A percentile compares a stretch with the other conserved stretches of the same genome.
Evolutionary conservation across 2,329 filamentous ascomycete species (phyloP).

Genomic region (Alternaria ventricosa): DNA sequence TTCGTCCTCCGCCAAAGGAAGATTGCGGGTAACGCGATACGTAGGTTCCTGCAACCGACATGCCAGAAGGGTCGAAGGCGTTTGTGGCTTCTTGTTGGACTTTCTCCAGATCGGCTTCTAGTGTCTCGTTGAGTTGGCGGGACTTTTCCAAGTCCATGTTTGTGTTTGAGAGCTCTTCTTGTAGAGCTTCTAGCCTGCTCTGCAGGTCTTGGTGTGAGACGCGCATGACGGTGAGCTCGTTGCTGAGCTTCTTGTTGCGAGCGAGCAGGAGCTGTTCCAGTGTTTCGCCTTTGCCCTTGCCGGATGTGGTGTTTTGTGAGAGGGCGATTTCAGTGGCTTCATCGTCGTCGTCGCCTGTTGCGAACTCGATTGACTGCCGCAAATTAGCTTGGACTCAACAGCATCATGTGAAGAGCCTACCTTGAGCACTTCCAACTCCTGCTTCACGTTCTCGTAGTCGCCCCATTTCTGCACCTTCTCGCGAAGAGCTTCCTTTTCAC

Average conservation of each 20-base stretch:
- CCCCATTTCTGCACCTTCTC: constrained; percentile 85
- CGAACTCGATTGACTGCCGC: constrained; percentile 85
- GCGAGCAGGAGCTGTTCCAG: constrained; percentile 90
- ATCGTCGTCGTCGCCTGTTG: constrained; percentile 77
- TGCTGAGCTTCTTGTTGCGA: constrained; percentile 94
- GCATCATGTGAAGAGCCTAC: constrained; percentile 36
- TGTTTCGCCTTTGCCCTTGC: constrained; percentile 74
- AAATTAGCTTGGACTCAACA: constrained; percentile 12
- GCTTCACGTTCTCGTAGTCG: constrained; percentile 96
- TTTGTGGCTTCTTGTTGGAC: constrained; percentile 86
- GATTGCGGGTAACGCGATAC: constrained; percentile 78
- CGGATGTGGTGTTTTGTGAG: constrained; percentile 56
- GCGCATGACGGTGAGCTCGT: constrained; percentile 89
- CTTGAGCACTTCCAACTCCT: constrained; percentile 94
- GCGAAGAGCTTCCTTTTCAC: constrained; percentile 81
- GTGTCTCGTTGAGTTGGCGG: constrained; percentile 81
- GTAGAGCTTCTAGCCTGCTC: constrained; percentile 75
- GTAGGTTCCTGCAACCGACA: constrained; percentile 92
- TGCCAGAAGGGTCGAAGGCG: constrained; percentile 80
- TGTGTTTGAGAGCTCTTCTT: constrained; percentile 81
- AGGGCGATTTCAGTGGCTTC: constrained; percentile 43
- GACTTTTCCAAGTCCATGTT: constrained; percentile 87
- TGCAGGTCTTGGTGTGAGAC: constrained; percentile 95
- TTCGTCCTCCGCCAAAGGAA: constrained; percentile 56
- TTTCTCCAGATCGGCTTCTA: constrained; percentile 89